A percentile compares a stretch with the other conserved stretches of the same genome.
Conservation (phyloP, 305 asterid species). For the Rubia tinctorum region DNA sequence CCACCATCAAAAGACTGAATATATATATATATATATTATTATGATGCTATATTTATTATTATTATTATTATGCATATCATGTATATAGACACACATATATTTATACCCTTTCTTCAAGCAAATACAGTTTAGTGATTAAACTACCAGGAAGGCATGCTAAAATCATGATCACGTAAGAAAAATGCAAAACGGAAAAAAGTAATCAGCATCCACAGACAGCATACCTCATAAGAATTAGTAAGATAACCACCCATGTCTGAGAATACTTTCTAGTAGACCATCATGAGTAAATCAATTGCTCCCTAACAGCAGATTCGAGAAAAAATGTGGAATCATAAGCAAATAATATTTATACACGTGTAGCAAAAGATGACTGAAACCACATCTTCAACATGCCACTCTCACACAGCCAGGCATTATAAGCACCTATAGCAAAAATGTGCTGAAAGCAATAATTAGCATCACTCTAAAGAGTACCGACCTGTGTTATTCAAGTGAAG, state of each 20-base stretch:
- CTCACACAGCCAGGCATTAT: neutral
- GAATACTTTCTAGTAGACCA: conserved; percentile 48
- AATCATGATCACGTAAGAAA: neutral
- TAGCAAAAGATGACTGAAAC: conserved; percentile 1
- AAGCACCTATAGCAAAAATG: too few species aligned
- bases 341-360: conserved; percentile 14
- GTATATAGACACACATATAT: too few species aligned
- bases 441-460: too few species aligned
- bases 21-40: too few species aligned
- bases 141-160: neutral
- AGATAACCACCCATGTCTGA: conserved; percentile 59
- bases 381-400: neutral
- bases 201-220: neutral
- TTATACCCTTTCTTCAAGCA: neutral
- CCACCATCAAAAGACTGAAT: neutral
- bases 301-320: conserved; percentile 31
- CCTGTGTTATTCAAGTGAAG: too few species aligned
- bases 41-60: too few species aligned
- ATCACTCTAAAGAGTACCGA: too few species aligned
- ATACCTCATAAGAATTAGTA: conserved; percentile 47
- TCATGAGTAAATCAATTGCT: conserved; percentile 51
- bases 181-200: neutral
- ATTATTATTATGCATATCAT: too few species aligned
- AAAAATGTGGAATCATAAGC: neutral
- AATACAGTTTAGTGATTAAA: neutral